Conservation (phyloP, 768 basidiomycete genomes). For the Scleroderma citrinum region DNA sequence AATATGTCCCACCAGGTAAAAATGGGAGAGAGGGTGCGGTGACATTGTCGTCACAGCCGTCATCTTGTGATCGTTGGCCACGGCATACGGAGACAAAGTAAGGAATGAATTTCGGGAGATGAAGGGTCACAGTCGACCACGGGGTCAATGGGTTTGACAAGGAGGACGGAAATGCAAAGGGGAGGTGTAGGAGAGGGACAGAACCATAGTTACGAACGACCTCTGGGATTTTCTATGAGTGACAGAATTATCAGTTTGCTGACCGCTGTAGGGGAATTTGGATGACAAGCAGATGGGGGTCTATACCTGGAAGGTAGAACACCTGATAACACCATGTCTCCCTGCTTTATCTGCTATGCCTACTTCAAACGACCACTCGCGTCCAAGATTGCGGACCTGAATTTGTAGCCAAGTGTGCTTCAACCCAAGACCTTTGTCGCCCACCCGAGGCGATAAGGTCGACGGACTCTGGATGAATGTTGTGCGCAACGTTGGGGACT, state of each 20-base stretch:
- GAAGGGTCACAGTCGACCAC: slow-evolving; percentile 62
- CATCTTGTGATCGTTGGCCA: slow-evolving; percentile 15
- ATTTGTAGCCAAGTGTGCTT: slow-evolving; percentile 72
- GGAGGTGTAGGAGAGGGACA: slow-evolving; percentile 65
- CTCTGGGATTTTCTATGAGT: slow-evolving; percentile 46
- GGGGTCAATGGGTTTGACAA: slow-evolving; percentile 56
- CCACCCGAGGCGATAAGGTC: slow-evolving; percentile 5
- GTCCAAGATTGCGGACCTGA: slow-evolving; percentile 62
- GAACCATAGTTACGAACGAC: slow-evolving; percentile 35
- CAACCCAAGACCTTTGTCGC: slow-evolving; percentile 42
- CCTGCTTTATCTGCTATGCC: slow-evolving; percentile 63
- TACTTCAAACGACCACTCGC: slow-evolving; percentile 72
- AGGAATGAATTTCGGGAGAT: slow-evolving; percentile 54
- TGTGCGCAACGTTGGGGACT: slow-evolving; percentile 64
- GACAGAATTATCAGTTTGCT: background rate
- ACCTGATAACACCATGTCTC: slow-evolving; percentile 53
- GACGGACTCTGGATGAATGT: slow-evolving; percentile 67
- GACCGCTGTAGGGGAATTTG: slow-evolving; percentile 2
- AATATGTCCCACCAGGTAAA: slow-evolving; percentile 50
- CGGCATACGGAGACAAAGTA: slow-evolving; percentile 52
- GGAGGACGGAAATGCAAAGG: slow-evolving; percentile 54
- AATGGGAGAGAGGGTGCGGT: slow-evolving; percentile 12
- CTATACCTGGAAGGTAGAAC: slow-evolving; percentile 77
- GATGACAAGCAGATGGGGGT: background rate
- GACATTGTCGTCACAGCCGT: slow-evolving; percentile 8